phyloP scores from a whole-genome alignment of 495 filamentous ascomycete species.

The Xylaria nigripes region DNA sequence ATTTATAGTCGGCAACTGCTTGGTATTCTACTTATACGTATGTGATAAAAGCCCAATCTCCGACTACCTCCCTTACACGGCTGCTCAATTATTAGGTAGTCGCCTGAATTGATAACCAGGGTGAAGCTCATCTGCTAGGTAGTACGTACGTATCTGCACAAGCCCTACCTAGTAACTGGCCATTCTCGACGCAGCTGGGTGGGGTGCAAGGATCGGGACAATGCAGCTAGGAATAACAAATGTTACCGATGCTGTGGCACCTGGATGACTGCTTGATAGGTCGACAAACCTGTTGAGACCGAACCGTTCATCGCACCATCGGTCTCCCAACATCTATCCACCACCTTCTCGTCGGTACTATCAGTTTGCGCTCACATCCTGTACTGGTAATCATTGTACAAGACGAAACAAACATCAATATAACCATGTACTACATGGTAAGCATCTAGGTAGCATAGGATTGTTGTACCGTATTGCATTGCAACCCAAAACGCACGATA shows the following conservation, averaged over 20 bases:
- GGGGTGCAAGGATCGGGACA: not conserved
- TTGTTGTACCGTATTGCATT: no score
- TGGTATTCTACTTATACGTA: not conserved
- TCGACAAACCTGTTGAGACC: not conserved
- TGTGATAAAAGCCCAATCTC: not conserved
- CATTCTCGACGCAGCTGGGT: not conserved
- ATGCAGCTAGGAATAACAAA: not conserved
- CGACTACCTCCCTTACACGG: no score
- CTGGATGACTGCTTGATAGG: not conserved
- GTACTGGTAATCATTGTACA: no score
- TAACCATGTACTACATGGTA: no score
- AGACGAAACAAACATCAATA: no score
- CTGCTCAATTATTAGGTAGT: not conserved
- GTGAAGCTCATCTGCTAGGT: not conserved
- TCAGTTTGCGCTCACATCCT: no score
- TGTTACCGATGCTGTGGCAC: not conserved
- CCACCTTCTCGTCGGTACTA: not conserved
- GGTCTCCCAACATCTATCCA: not conserved
- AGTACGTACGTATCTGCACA: not conserved
- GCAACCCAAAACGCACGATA: no score
- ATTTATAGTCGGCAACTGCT: not conserved
- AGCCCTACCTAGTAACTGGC: not conserved
- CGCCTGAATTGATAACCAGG: not conserved
- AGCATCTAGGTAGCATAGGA: no score
- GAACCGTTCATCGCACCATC: not conserved